A percentile compares a stretch with the other conserved stretches of the same genome.
Evolutionary conservation across 495 filamentous ascomycete genomes (phyloP).

Genomic region (Penicillium roqueforti): DNA sequence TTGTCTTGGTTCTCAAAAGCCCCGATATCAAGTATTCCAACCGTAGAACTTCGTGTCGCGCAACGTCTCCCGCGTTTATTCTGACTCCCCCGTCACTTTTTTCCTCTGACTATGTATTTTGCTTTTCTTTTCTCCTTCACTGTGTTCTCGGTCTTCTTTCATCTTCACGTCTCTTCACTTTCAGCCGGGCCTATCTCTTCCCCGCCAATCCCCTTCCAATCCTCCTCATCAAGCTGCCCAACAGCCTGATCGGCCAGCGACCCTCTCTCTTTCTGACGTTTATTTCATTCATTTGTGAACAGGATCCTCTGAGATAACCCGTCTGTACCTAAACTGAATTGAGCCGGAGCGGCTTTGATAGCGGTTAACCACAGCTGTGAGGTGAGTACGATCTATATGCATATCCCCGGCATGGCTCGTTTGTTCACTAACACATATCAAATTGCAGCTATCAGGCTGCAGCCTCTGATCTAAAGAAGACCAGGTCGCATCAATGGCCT

Average conservation of each 20-base stretch:
- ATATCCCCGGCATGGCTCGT: background rate
- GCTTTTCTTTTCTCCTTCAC: background rate
- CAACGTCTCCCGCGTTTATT: background rate
- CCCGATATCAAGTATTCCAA: background rate
- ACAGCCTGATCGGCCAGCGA: conserved; percentile 1
- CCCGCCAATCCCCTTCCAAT: background rate
- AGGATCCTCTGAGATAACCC: background rate
- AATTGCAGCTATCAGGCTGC: background rate
- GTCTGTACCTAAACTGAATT: background rate
- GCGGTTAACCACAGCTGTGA: background rate
- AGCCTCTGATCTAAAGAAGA: background rate
- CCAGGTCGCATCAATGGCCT: background rate
- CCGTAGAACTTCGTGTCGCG: background rate
- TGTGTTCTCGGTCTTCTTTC: background rate
- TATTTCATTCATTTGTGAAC: background rate
- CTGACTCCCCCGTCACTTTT: background rate
- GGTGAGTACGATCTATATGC: background rate
- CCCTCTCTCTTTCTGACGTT: background rate
- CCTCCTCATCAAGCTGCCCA: conserved; percentile 6
- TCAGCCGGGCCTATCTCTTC: background rate
- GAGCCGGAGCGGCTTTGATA: background rate
- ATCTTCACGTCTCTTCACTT: background rate
- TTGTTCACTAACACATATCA: background rate
- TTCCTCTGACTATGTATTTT: conserved; percentile 1
- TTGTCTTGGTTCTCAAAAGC: background rate